Evolutionary conservation across 1,284 basidiomycete genomes (phyloP).

Genomic region (Cystobasidiaceae sp.): DNA sequence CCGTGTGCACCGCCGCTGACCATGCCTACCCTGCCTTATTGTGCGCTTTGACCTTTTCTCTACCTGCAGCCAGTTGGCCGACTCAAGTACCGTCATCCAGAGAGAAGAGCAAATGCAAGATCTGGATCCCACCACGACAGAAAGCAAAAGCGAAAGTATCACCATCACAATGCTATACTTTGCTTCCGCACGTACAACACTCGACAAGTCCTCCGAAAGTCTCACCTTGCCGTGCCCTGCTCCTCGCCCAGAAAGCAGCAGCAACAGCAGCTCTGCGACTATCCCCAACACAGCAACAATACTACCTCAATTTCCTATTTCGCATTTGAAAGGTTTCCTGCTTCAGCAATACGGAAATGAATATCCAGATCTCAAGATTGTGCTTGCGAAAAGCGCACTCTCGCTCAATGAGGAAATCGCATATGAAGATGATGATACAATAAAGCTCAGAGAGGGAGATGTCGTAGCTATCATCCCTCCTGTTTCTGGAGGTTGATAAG

Average conservation of each 20-base stretch:
- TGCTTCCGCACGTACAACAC: conserved; percentile 66
- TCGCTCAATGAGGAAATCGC: conserved; percentile 74
- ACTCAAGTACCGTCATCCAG: too few relatives aligned
- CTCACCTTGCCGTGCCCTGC: too few relatives aligned
- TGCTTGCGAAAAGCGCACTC: conserved; percentile 62
- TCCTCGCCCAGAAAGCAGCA: too few relatives aligned
- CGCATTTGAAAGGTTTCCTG: conserved; percentile 55
- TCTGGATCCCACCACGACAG: too few relatives aligned
- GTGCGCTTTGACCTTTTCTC: too few relatives aligned
- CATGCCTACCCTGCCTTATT: too few relatives aligned
- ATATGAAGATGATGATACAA: conserved; percentile 52
- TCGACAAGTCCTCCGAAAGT: conserved; percentile 55
- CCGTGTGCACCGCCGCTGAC: too few relatives aligned
- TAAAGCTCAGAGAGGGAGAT: conserved; percentile 62
- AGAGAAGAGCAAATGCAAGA: too few relatives aligned
- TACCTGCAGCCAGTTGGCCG: too few relatives aligned
- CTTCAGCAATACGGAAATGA: conserved; percentile 55
- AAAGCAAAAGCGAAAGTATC: too few relatives aligned
- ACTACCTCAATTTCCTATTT: conserved; percentile 50
- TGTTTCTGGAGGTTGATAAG: conserved; percentile 65
- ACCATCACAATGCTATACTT: conserved; percentile 60
- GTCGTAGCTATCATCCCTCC: conserved; percentile 74
- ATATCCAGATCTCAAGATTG: conserved; percentile 50
- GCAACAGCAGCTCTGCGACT: too few relatives aligned
- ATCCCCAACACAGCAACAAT: too few relatives aligned